Percentiles rank a stretch among this genome's conserved stretches.
These are phyloP conservation scores for Tolypocladium pustulatum DNA, from an alignment of 2,329 filamentous ascomycete genomes.

Conservation along the genomic window DNA sequence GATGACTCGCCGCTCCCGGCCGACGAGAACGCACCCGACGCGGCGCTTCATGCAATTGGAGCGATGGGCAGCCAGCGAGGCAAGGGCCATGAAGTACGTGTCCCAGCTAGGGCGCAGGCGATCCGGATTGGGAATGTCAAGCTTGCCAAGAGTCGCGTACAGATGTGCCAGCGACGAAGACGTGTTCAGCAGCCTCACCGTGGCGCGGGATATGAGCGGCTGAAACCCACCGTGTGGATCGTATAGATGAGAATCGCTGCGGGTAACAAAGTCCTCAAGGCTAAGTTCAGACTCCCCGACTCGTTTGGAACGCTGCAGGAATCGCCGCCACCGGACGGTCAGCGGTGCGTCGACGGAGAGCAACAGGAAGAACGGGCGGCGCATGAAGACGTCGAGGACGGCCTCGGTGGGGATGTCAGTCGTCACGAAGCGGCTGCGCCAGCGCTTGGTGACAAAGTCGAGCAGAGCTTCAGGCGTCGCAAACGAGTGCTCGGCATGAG, in stretches of 20 bases:
- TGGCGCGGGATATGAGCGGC: constrained; percentile 68
- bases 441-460: constrained; percentile 75
- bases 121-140: constrained; percentile 68
- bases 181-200: constrained; percentile 79
- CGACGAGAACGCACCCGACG: constrained; percentile 86
- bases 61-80: constrained; percentile 77
- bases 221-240: constrained; percentile 52
- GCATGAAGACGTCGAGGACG: constrained; percentile 63
- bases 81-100: constrained; percentile 96
- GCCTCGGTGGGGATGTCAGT: constrained; percentile 68
- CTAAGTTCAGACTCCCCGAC: constrained; percentile 17
- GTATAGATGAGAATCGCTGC: constrained; percentile 69
- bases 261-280: constrained; percentile 45
- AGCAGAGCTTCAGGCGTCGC: constrained; percentile 56
- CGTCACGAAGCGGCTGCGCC: constrained; percentile 77
- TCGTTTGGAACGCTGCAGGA: constrained; percentile 31
- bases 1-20: constrained; percentile 71
- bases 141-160: constrained; percentile 57
- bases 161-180: constrained; percentile 62
- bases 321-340: constrained; percentile 71
- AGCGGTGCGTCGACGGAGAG: constrained; percentile 87
- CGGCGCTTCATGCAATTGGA: constrained; percentile 98
- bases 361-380: constrained; percentile 85
- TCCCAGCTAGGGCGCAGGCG: constrained; percentile 89
- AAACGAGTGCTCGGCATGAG: constrained; percentile 34